Percentiles rank a stretch among this genome's conserved stretches.
phyloP scores from a whole-genome alignment of 2,329 filamentous ascomycete species.

The Amesomyces nigricolor region DNA sequence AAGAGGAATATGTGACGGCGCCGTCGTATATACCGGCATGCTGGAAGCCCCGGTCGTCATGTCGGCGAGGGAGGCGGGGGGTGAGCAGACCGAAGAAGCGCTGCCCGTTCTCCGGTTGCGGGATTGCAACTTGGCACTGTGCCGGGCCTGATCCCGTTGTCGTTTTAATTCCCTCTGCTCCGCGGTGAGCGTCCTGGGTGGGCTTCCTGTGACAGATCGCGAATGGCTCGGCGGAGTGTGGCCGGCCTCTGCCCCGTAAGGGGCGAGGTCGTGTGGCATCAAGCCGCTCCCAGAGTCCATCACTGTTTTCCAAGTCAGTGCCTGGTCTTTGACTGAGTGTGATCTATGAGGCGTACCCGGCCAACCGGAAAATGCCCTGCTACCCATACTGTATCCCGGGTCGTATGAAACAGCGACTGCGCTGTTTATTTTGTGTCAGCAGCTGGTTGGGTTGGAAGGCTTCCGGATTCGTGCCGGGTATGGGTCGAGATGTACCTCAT shows the following conservation, averaged over 20 bases:
- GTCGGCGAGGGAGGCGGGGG: conserved; percentile 39
- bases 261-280: conserved; percentile 41
- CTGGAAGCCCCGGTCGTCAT: conserved; percentile 35
- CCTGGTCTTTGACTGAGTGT: neutral
- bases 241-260: conserved; percentile 48
- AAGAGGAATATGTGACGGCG: conserved; percentile 45
- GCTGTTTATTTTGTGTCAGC: conserved; percentile 26
- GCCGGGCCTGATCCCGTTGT: conserved; percentile 53
- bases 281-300: conserved; percentile 34
- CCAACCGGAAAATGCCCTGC: conserved; percentile 47
- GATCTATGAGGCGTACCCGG: conserved; percentile 34
- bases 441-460: neutral
- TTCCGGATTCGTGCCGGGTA: neutral
- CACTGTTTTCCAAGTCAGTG: conserved; percentile 23
- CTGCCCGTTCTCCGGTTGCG: conserved; percentile 48
- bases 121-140: conserved; percentile 50
- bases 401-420: conserved; percentile 48
- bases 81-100: conserved; percentile 35
- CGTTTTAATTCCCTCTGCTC: conserved; percentile 59
- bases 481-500: conserved; percentile 27
- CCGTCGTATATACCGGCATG: conserved; percentile 48
- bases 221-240: conserved; percentile 46
- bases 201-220: conserved; percentile 53
- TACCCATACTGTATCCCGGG: conserved; percentile 46
- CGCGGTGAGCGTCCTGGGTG: conserved; percentile 50